These are phyloP conservation scores for Aschersonia sp. DNA, from an alignment of 2,329 filamentous ascomycete genomes.

Conservation along the genomic window DNA sequence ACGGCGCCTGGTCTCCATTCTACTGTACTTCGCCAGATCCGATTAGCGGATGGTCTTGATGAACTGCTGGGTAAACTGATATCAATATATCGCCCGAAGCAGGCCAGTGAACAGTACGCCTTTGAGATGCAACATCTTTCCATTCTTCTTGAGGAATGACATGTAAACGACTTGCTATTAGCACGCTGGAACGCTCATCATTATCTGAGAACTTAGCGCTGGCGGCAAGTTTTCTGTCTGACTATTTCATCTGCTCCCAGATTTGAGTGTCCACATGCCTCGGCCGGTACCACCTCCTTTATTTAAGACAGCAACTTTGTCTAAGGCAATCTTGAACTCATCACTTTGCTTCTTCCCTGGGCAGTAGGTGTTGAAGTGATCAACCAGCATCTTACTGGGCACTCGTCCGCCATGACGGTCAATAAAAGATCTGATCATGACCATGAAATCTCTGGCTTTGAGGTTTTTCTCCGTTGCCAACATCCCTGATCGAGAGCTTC, in stretches of 20 bases:
- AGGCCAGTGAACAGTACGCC: conserved; percentile 16
- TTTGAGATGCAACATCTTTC: no score
- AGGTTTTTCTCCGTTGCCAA: conserved; percentile 24
- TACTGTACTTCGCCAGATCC: conserved; percentile 29
- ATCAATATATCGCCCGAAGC: conserved; percentile 28
- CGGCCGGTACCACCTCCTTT: conserved; percentile 37
- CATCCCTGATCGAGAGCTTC: conserved; percentile 30
- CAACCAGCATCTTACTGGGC: conserved; percentile 72
- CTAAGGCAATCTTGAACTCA: conserved; percentile 72
- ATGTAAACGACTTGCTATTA: no score
- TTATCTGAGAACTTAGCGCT: no score
- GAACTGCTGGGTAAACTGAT: conserved; percentile 23
- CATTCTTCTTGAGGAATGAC: no score
- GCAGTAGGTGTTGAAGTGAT: conserved; percentile 79
- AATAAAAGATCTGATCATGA: conserved; percentile 68
- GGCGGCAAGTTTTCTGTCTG: no score
- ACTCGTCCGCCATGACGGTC: conserved; percentile 62
- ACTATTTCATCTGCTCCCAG: conserved; percentile 11
- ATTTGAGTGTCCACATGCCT: conserved; percentile 38
- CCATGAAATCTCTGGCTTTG: conserved; percentile 48
- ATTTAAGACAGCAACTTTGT: conserved; percentile 60
- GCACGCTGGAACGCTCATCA: no score
- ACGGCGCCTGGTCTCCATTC: conserved; percentile 49
- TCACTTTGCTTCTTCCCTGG: conserved; percentile 47
- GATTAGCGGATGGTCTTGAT: conserved; percentile 9